Base-by-base conservation (phyloP, 129 eudicot genomes). In the Erigeron canadensis region DNA sequence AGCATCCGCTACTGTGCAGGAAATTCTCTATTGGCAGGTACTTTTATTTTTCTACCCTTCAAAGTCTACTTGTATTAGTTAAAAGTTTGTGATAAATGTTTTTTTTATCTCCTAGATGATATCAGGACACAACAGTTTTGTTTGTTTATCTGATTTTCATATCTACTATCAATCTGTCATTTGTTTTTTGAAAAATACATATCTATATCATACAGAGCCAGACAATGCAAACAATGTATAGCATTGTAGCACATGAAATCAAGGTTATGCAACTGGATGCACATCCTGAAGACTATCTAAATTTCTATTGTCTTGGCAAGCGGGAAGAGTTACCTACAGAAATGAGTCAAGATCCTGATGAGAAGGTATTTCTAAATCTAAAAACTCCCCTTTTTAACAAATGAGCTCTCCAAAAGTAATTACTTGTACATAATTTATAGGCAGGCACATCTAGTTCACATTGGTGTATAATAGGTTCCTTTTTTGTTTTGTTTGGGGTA, bases 21-120 rank as follows among this genome's bases (percentile, higher is more conserved):
- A 90, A 74, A 89, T 94, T 71, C 92, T 94, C 64, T 94, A 77
- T 79, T 94, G 98, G 98, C 98, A 94, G 98, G 98, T 94, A 81
- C 43, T 40, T 28, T 34, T 55, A 48, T 64, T 48, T 71, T 77
- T 60, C 60, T 71, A 40, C 63, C 69, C 69, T 50, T 63, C 23
- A 7, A 39, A 60, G 51, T 63, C 39, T 34, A 47, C 17, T 9
- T n/a, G 42, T 11, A 34, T 38, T 0, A n/a, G n/a, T n/a, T 2
- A 3, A 28, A 28, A 28, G 3, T 5, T 72, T 23, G 3, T 71
- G 67, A 41, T 71, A 37, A 51, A 10, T n/a, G n/a, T 2, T 59
- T 43, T 15, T 2, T 16, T 9, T 72, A 2, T 1, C 6, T 59
- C 10, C 11, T 28, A 59, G 43, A 60, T 34, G 8, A 23, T 60